phyloP scores from a whole-genome alignment of 805 yeast species.

The Peterozyma xylosa region DNA sequence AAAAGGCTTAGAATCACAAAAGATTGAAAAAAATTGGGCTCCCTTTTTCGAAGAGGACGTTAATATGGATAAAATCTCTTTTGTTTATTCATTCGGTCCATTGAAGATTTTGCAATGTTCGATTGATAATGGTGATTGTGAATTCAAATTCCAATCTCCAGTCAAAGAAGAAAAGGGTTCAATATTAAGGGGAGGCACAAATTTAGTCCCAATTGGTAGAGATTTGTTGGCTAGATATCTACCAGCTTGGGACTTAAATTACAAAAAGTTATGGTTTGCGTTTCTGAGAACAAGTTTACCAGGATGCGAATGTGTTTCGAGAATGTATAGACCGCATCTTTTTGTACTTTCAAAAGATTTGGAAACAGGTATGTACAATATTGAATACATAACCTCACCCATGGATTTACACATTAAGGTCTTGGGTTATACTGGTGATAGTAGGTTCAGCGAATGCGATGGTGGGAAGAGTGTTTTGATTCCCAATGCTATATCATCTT shows the following conservation, averaged over 20 bases:
- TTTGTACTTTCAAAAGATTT: constrained; percentile 24
- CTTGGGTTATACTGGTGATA: constrained; percentile 17
- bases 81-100: constrained; percentile 25
- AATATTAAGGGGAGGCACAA: constrained; percentile 23
- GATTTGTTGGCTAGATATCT: constrained; percentile 9
- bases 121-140: constrained; percentile 22
- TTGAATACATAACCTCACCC: constrained; percentile 20
- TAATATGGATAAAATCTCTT: constrained; percentile 18
- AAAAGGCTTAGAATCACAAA: constrained; percentile 13
- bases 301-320: constrained; percentile 35
- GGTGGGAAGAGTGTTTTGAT: constrained; percentile 31
- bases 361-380: constrained; percentile 19
- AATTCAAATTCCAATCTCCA: no score
- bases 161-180: background rate
- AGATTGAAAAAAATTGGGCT: constrained; percentile 30
- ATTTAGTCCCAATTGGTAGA: constrained; percentile 15
- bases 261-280: constrained; percentile 37
- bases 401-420: constrained; percentile 29
- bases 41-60: constrained; percentile 26
- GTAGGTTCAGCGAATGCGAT: background rate
- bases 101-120: constrained; percentile 24
- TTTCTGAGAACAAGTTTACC: constrained; percentile 36
- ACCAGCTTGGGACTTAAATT: constrained; percentile 11
- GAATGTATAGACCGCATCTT: constrained; percentile 36
- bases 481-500: constrained; percentile 38